These are phyloP conservation scores for Ophiosphaerella herpotricha DNA, from an alignment of 2,329 filamentous ascomycete species.

Conservation along the genomic window DNA sequence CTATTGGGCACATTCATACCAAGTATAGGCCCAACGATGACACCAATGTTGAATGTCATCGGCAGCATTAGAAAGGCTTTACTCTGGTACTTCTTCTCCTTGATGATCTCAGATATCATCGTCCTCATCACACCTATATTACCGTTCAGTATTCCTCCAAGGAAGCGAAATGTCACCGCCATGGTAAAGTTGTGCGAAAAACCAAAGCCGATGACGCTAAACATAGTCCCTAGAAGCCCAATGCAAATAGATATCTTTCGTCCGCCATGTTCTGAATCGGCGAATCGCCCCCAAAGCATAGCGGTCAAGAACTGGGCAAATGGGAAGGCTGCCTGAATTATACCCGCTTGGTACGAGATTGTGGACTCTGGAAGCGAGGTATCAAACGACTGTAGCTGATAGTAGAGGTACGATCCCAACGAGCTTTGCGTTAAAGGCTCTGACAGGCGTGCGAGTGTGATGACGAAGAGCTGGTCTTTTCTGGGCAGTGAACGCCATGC, in stretches of 20 bases:
- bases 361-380: conserved; percentile 60
- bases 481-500: conserved; percentile 75
- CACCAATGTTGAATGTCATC: conserved; percentile 69
- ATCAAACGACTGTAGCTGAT: conserved; percentile 82
- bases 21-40: conserved; percentile 51
- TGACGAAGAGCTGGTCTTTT: conserved; percentile 76
- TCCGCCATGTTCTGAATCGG: conserved; percentile 65
- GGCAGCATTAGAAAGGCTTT: conserved; percentile 64
- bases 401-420: conserved; percentile 74
- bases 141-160: conserved; percentile 72
- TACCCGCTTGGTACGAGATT: conserved; percentile 76
- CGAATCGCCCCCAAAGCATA: conserved; percentile 77
- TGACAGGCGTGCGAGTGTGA: conserved; percentile 77
- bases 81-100: conserved; percentile 66
- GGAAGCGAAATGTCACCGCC: conserved; percentile 67
- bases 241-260: conserved; percentile 79
- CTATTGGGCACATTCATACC: conserved; percentile 23
- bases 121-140: conserved; percentile 77
- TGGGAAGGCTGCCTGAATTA: conserved; percentile 79
- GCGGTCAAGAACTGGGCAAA: conserved; percentile 82
- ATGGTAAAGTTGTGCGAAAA: conserved; percentile 66
- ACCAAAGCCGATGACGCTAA: conserved; percentile 70
- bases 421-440: conserved; percentile 80
- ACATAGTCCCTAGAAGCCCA: conserved; percentile 70
- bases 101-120: conserved; percentile 73